Evolutionary conservation across 176 grass and related monocot species (phyloP), one percentile per base, ranked within the genome.

Genomic region (Aegilops bicornis): DNA sequence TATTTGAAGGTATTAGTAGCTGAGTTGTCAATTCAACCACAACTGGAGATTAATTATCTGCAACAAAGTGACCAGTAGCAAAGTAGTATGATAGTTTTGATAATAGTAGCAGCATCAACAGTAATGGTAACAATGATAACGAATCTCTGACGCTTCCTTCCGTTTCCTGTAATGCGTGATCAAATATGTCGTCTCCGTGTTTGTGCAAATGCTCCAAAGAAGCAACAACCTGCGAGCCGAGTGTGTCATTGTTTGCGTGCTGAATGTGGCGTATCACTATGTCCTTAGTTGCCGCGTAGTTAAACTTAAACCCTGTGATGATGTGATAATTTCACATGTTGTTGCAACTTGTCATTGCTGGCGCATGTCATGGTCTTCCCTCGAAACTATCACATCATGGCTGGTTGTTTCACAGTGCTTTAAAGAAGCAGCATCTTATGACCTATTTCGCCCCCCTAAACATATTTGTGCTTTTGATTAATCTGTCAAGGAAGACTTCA

Each of bases 121-220:
- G 1, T 31, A 31, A 31, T 2, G 31, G 3, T 31, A 31, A 31
- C 31, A 31, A 31, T 31, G 31, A 30, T 30, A 31, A 31, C 31
- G 31, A 31, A 31, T 31, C 31, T 31, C 31, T 3, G 31, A 31
- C 31, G 31, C 27, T 27, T 27, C 27, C 56, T 81, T 5, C 8
- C 4, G 0, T 36, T 69, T 58, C 15, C 22, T 64, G 56, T 0
- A 48, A 8, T 19, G 17, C 15, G 9, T 63, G 29, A 59, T 78
- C 14, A 75, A 54, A 23, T 67, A 10, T 8, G 0, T 27, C 27
- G 35, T 62, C 13, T 69, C 12, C 15, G 9, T 73, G 64, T 83
- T 69, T 61, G 47, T 8, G 22, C 22, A 62, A 63, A 88, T 88
- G 74, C 64, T 84, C 78, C 16, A 84, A 79, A 52, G 29, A 10